These are phyloP conservation scores for Perilla frutescens DNA, from an alignment of 257 asterid species.

Conservation along the genomic window DNA sequence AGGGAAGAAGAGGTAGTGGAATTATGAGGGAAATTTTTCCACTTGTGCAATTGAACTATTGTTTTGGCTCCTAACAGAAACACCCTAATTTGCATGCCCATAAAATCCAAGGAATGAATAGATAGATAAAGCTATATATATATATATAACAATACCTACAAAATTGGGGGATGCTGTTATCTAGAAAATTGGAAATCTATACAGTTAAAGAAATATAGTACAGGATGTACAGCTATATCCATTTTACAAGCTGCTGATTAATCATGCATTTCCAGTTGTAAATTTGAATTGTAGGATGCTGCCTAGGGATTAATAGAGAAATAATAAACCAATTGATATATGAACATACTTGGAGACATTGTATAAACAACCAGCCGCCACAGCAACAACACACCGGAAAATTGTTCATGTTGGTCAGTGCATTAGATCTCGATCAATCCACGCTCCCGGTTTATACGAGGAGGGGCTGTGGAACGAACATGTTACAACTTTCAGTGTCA, in stretches of 20 bases:
- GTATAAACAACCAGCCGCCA: constrained; percentile 20
- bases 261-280: constrained; percentile 25
- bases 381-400: constrained; percentile 26
- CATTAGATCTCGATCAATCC: not conserved
- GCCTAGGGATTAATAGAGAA: not conserved
- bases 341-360: constrained; percentile 5
- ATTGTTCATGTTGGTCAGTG: not conserved
- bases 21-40: too few relatives aligned
- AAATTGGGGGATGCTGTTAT: too few relatives aligned
- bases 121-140: too few relatives aligned
- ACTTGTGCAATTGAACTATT: too few relatives aligned
- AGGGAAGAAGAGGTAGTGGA: too few relatives aligned
- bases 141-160: too few relatives aligned
- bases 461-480: constrained; percentile 5
- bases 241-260: constrained; percentile 26
- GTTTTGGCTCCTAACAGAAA: too few relatives aligned
- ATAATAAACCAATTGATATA: constrained; percentile 34
- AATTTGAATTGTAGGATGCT: not conserved
- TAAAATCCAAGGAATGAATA: too few relatives aligned
- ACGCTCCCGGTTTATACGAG: constrained; percentile 2
- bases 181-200: constrained; percentile 22
- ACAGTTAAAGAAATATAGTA: constrained; percentile 30
- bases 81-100: too few relatives aligned
- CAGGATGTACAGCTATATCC: constrained; percentile 36
- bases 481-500: constrained; percentile 36